A percentile compares a stretch with the other conserved stretches of the same genome.
Evolutionary conservation across 2,329 filamentous ascomycete genomes (phyloP).

Genomic region (Colletotrichum agaves): DNA sequence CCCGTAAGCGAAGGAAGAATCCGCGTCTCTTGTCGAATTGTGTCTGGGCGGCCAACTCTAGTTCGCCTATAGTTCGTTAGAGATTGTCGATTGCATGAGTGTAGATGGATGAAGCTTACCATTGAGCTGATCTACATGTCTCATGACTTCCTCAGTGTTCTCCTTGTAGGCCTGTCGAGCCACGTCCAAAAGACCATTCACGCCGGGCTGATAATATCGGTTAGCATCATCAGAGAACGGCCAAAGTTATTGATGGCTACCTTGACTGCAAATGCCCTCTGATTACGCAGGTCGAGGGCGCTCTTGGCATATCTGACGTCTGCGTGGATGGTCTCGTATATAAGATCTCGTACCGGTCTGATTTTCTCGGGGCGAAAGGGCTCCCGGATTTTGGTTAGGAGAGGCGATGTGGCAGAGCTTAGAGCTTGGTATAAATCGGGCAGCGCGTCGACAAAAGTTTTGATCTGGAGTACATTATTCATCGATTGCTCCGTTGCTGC

Average conservation of each 20-base stretch:
- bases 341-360: conserved; percentile 69
- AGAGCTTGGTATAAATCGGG: conserved; percentile 76
- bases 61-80: conserved; percentile 54
- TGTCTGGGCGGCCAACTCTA: conserved; percentile 71
- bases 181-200: conserved; percentile 88
- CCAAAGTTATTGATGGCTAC: conserved; percentile 47
- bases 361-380: conserved; percentile 75
- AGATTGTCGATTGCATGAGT: too few relatives aligned
- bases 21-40: conserved; percentile 82
- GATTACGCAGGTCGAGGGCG: conserved; percentile 87
- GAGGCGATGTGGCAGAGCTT: conserved; percentile 67
- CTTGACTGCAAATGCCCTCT: conserved; percentile 90
- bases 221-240: neutral
- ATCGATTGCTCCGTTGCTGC: conserved; percentile 81
- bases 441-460: conserved; percentile 79
- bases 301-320: conserved; percentile 82
- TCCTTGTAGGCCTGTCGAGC: conserved; percentile 92
- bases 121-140: conserved; percentile 75
- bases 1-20: conserved; percentile 79
- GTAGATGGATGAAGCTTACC: conserved; percentile 52
- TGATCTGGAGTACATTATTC: conserved; percentile 88
- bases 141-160: conserved; percentile 79
- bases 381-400: conserved; percentile 75
- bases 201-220: conserved; percentile 70
- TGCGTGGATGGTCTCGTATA: conserved; percentile 79